Percentiles rank a stretch among this genome's conserved stretches.
Evolutionary conservation across 164 flowering plant species (phyloP).

Genomic region (Houttuynia cordata): DNA sequence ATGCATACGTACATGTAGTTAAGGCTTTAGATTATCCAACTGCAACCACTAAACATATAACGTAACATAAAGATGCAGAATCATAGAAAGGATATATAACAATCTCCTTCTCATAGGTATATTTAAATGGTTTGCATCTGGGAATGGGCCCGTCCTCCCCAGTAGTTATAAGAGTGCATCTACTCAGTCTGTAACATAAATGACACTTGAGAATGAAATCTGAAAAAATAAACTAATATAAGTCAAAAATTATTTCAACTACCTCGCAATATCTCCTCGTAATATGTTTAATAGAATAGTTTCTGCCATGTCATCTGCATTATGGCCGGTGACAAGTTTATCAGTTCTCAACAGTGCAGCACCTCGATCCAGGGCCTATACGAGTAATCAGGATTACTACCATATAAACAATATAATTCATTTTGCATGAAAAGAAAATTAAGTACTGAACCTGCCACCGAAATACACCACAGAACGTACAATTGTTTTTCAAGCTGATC

Average conservation of each 20-base stretch:
- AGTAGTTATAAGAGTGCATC: constrained; percentile 82
- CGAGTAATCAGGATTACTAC: background rate
- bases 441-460: constrained; percentile 70
- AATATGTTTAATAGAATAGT: constrained; percentile 87
- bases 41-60: constrained; percentile 1
- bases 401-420: background rate
- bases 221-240: background rate
- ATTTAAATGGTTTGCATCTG: constrained; percentile 98
- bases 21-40: constrained; percentile 30
- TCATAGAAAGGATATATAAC: constrained; percentile 84
- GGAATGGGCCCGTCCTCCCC: constrained; percentile 99
- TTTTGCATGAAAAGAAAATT: background rate
- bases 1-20: constrained; percentile 83
- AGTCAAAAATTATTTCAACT: background rate
- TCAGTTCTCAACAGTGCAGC: constrained; percentile 89
- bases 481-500: constrained; percentile 93
- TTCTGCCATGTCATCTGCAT: constrained; percentile 99
- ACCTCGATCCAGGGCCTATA: constrained; percentile 98
- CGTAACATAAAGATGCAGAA: constrained; percentile 1
- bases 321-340: constrained; percentile 91
- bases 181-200: constrained; percentile 54
- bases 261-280: constrained; percentile 99
- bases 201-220: constrained; percentile 1
- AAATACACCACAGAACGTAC: constrained; percentile 98
- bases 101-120: constrained; percentile 98